Conservation (phyloP, 176 grass and related monocot species). For the Phoenix roebelenii region DNA sequence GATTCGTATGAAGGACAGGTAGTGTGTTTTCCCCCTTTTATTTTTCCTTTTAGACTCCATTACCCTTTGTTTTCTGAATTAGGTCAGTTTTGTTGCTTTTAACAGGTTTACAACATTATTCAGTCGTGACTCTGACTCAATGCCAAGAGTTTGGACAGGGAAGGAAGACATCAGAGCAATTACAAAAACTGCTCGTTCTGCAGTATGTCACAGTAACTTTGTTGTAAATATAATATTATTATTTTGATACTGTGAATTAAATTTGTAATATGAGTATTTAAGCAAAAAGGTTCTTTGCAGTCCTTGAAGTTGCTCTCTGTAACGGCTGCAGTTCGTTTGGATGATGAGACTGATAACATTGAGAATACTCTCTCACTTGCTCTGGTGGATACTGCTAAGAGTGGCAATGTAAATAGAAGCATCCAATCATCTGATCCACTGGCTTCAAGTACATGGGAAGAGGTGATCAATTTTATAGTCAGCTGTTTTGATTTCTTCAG, state of each 20-base stretch:
- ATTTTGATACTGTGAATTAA: not conserved
- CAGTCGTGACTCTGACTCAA: not conserved
- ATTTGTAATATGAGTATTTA: too few species aligned
- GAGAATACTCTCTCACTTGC: not conserved
- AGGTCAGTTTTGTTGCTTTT: not conserved
- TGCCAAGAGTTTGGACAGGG: not conserved
- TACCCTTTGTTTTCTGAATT: not conserved
- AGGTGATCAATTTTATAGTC: slow-evolving; percentile 30
- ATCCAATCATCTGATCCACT: slow-evolving; percentile 73
- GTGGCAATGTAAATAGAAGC: slow-evolving; percentile 58
- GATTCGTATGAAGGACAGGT: not conserved
- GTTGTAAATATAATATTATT: not conserved
- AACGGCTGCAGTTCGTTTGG: not conserved
- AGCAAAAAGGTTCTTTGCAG: not conserved
- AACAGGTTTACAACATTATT: not conserved
- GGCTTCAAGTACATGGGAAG: slow-evolving; percentile 90
- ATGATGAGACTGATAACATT: not conserved
- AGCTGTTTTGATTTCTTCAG: slow-evolving; percentile 6
- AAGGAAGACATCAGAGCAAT: not conserved
- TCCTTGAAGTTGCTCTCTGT: not conserved
- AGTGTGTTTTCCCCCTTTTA: not conserved
- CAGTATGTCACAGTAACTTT: not conserved
- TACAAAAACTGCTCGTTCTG: not conserved
- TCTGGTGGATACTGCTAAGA: slow-evolving; percentile 41
- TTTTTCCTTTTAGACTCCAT: not conserved